phyloP scores from a whole-genome alignment of 306 rosid genomes.

The Fagus sylvatica region DNA sequence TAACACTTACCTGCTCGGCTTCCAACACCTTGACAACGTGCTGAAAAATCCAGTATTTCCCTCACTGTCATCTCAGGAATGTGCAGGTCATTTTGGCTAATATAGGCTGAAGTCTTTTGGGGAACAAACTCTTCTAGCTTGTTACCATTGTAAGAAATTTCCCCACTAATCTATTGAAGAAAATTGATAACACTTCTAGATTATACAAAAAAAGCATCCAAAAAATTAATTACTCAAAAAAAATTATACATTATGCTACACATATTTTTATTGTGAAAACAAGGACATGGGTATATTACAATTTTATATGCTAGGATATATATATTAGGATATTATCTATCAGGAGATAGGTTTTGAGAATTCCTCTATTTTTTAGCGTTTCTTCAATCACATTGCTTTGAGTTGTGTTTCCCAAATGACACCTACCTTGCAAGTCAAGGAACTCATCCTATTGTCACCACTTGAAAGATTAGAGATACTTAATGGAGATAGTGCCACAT shows the following conservation, averaged over 20 bases:
- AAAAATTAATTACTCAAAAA: neutral
- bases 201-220: slow-evolving; percentile 1
- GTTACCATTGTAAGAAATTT: slow-evolving; percentile 59
- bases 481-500: too few species aligned
- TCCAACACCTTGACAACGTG: slow-evolving; percentile 75
- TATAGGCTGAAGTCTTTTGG: slow-evolving; percentile 66
- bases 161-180: slow-evolving; percentile 45
- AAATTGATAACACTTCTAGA: too few species aligned
- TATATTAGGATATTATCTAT: too few species aligned
- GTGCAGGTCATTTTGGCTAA: slow-evolving; percentile 71
- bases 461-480: too few species aligned
- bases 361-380: too few species aligned
- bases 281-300: neutral
- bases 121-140: slow-evolving; percentile 60
- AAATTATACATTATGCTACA: neutral
- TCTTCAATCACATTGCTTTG: too few species aligned
- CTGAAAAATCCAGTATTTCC: slow-evolving; percentile 77
- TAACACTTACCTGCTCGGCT: slow-evolving; percentile 50
- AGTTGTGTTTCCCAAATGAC: too few species aligned
- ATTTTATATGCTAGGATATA: too few species aligned
- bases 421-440: too few species aligned
- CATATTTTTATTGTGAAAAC: neutral
- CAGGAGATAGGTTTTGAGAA: too few species aligned
- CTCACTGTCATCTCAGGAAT: slow-evolving; percentile 76
- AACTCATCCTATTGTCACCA: too few species aligned